These are phyloP conservation scores for Babesia sp. DNA, from an alignment of 169 alveolate species.

Conservation along the genomic window DNA sequence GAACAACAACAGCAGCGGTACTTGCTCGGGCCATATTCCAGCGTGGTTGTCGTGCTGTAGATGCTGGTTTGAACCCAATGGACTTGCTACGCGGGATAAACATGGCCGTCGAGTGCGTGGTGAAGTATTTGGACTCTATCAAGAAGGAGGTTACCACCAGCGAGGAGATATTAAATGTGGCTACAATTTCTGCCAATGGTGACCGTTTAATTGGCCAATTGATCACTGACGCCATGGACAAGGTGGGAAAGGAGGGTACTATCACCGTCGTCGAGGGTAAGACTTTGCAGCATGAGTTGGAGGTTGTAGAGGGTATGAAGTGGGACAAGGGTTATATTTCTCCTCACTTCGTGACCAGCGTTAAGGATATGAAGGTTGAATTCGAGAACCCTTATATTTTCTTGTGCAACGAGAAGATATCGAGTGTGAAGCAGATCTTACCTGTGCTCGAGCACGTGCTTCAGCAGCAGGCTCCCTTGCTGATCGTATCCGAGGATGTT, in stretches of 20 bases:
- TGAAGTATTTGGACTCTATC: constrained; percentile 72
- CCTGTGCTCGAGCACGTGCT: constrained; percentile 95
- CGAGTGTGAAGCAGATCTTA: constrained; percentile 88
- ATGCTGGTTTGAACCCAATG: constrained; percentile 99
- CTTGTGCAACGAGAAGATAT: constrained; percentile 93
- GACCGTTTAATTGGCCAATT: constrained; percentile 94
- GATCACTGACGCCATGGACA: constrained; percentile 96
- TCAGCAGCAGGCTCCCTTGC: constrained; percentile 90
- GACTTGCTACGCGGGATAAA: constrained; percentile 92
- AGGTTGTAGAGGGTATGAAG: constrained; percentile 98
- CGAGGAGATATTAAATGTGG: constrained; percentile 89
- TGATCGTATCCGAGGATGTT: constrained; percentile 97
- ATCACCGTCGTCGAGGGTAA: constrained; percentile 98
- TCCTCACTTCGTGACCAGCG: constrained; percentile 97
- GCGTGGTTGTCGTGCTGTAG: constrained; percentile 98
- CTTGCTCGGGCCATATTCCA: constrained; percentile 97
- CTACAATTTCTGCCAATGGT: constrained; percentile 99
- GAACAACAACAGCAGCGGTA: constrained; percentile 99
- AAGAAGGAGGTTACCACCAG: constrained; percentile 78
- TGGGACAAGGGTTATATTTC: constrained; percentile 98
- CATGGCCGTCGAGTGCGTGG: constrained; percentile 73
- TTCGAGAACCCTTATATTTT: constrained; percentile 94
- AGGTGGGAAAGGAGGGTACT: constrained; percentile 98
- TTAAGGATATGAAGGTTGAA: constrained; percentile 93
- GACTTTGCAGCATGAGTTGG: constrained; percentile 96